Evolutionary conservation across 306 rosid genomes (phyloP).

Genomic region (Gastrolobium bilobum): DNA sequence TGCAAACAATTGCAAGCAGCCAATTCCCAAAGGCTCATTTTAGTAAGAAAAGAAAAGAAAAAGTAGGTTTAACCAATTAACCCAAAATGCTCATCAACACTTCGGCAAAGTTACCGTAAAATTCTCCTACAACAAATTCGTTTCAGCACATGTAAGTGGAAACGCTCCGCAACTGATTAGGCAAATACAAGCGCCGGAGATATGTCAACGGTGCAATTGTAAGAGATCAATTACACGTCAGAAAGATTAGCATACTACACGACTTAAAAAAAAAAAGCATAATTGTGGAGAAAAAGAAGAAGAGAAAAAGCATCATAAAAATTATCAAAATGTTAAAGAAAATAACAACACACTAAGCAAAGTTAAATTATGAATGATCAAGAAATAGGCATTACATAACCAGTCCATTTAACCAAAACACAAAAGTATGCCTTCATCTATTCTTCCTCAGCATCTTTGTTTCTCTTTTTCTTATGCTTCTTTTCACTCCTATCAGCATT

Average conservation of each 20-base stretch:
- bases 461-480: conserved; percentile 64
- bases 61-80: neutral
- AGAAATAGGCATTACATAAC: conserved; percentile 29
- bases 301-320: neutral
- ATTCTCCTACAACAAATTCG: neutral
- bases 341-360: neutral
- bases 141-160: neutral
- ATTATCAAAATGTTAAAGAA: neutral
- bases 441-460: conserved; percentile 62
- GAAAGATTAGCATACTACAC: conserved; percentile 31
- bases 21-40: neutral
- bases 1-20: conserved; percentile 1
- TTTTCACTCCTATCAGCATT: conserved; percentile 68
- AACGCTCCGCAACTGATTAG: neutral
- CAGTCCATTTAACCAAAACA: conserved; percentile 18
- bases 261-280: neutral
- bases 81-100: neutral
- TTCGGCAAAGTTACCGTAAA: neutral
- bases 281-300: neutral
- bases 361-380: neutral
- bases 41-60: neutral
- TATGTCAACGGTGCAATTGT: conserved; percentile 4
- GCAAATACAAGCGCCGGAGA: conserved; percentile 6
- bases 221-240: conserved; percentile 15
- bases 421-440: conserved; percentile 45